Evolutionary conservation across 225 moss, liverwort and hornwort species (phyloP), one percentile per base, ranked within the genome.

Genomic region (Marchantia paleacea): DNA sequence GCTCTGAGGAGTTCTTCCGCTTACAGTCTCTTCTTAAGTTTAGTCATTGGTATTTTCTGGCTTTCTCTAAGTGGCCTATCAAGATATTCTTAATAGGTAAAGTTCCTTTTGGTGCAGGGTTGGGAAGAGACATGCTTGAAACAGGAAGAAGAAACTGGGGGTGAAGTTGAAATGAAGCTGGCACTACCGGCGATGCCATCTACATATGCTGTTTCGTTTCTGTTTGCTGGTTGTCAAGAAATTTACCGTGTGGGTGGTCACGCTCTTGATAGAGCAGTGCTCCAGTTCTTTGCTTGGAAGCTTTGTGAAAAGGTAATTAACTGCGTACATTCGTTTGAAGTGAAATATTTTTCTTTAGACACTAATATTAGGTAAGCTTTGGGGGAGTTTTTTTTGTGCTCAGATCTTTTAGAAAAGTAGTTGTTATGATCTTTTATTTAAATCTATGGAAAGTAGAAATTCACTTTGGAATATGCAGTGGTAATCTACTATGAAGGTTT

Each of bases 101-200:
- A 39, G 16, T 13, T 29, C 10, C 54, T 18, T 75, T 54, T 51
- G 69, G 52, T 86, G 80, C 82, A 97, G 97, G 94, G 97, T 77
- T 97, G 97, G 97, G 94, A 97, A 77, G 93, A 97, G 81, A 97
- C 94, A 76, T 63, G 93, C 55, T 84, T 94, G 73, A 93, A 88
- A 83, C 91, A 94, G 75, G 85, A 80, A 62, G 94, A 92, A 84
- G 97, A 97, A 86, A 89, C 88, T 24, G 97, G 92, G 75, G 92
- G 85, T 85, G 89, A 92, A 86, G 89, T 97, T 47, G 97, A 97
- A 75, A 84, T 94, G 85, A 89, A 89, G 77, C 89, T 97, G 82
- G 88, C 93, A 39, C 78, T 97, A 81, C 97, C 97, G 63, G 97
- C 97, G 26, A 94, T 93, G 94, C 91, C 97, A 54, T 97, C 97